A percentile compares a stretch with the other conserved stretches of the same genome.
phyloP scores from a whole-genome alignment of 2,329 filamentous ascomycete genomes.

The Cadophora malorum region DNA sequence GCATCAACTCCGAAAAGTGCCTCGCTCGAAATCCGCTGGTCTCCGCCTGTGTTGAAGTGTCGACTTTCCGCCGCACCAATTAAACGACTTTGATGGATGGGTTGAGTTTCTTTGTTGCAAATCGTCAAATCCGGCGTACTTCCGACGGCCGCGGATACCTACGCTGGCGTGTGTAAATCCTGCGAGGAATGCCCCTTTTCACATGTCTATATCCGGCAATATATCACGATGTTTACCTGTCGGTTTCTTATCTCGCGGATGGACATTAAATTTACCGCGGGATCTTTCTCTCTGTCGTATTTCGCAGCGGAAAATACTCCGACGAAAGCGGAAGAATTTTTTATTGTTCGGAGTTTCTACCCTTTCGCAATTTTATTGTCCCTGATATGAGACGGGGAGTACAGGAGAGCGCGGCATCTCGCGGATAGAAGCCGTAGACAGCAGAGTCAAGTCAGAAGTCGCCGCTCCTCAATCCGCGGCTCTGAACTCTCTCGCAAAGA shows the following conservation, averaged over 20 bases:
- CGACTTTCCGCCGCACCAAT: not conserved
- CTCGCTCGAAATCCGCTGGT: too few species aligned
- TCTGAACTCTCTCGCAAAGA: not conserved
- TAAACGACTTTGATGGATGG: not conserved
- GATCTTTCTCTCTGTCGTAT: not conserved
- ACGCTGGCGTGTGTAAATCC: not conserved
- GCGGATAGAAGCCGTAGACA: not conserved
- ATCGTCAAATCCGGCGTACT: conserved; percentile 1
- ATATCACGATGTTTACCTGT: not conserved
- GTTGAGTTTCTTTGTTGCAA: not conserved
- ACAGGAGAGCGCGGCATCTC: not conserved
- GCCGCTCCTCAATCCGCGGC: not conserved
- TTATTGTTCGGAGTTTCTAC: not conserved
- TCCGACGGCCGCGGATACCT: not conserved
- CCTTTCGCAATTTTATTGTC: not conserved
- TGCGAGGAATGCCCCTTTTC: not conserved
- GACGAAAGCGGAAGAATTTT: not conserved
- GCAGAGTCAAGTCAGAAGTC: not conserved
- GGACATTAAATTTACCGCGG: not conserved
- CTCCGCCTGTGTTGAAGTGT: not conserved
- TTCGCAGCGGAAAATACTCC: not conserved
- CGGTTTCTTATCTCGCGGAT: not conserved
- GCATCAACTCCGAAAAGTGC: not conserved
- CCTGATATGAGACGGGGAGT: not conserved
- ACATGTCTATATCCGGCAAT: not conserved